These are phyloP conservation scores for Neurospora discreta DNA, from an alignment of 495 filamentous ascomycete genomes.

Conservation along the genomic window DNA sequence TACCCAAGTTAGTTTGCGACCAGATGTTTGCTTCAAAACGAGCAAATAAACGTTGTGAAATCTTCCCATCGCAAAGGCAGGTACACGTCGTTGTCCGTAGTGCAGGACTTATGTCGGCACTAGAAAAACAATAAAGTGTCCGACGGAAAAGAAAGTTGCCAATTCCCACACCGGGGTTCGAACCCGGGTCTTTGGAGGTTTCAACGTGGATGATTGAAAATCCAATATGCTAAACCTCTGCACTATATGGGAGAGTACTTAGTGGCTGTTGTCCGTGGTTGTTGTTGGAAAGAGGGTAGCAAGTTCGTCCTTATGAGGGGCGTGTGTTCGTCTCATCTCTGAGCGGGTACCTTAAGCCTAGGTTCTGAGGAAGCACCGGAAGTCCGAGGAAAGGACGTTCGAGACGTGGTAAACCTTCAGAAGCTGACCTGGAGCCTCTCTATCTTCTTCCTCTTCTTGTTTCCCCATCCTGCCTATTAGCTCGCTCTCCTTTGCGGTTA, in stretches of 20 bases:
- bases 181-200: neutral
- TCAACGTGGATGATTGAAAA: neutral
- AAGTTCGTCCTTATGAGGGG: neutral
- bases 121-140: neutral
- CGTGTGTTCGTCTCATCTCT: neutral
- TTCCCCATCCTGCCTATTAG: neutral
- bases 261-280: neutral
- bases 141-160: neutral
- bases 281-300: neutral
- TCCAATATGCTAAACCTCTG: neutral
- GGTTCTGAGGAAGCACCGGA: neutral
- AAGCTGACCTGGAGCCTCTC: neutral
- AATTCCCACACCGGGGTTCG: neutral
- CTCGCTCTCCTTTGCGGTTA: no score
- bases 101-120: neutral
- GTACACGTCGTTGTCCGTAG: neutral
- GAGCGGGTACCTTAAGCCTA: neutral
- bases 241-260: neutral
- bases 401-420: neutral
- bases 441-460: neutral
- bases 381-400: neutral
- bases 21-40: neutral
- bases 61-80: neutral
- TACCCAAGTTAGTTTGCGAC: neutral
- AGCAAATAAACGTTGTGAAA: neutral